Evolutionary conservation across 495 filamentous ascomycete genomes (phyloP), one percentile per base, ranked within the genome.

Genomic region (Filosporella fistucella): DNA sequence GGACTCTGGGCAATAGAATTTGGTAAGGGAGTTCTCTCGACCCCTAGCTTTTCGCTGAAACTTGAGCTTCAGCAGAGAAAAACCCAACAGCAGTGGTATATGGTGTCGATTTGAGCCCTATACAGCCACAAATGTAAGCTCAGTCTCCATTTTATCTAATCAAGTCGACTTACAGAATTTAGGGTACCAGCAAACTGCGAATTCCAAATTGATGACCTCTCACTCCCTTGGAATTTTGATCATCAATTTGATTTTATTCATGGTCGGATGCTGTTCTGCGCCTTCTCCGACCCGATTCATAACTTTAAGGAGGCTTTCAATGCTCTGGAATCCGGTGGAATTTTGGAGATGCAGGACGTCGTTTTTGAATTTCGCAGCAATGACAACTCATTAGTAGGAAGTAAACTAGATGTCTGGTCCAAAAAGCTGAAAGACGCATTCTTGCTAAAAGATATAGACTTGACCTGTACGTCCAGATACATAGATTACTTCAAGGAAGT

Each of bases 1-100:
- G 41, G 41, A 2, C 29, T 42, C 78, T 39, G 80, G 77, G 78
- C 72, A 39, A 71, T 78, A 13, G 76, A 77, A 42, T 69, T 75
- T 58, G 72, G 62, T 63, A 60, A 36, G 28, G 8, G 13, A n/a
- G 13, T 36, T 10, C 18, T 36, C 33, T 20, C 32, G 6, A 14
- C 4, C 32, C 32, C 13, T 14, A 35, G 32, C 32, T 16, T 7
- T 14, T 5, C 13, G 18, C 32, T 35, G 13, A 35, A 12, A 35
- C n/a, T 6, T 5, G 4, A 35, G 6, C 4, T 14, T 4, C 18
- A 49, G 55, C 46, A 14, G 56, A 59, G 12, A 41, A 52, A 35
- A 65, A 72, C 43, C 75, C 77, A 17, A 52, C 64, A 17, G 66
- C 67, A 14, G 58, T 69, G 28, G 67, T 84, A n/a, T 68, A 75